A percentile compares a stretch with the other conserved stretches of the same genome.
Conservation (phyloP, 768 basidiomycete genomes). For the Suillus occidentalis region DNA sequence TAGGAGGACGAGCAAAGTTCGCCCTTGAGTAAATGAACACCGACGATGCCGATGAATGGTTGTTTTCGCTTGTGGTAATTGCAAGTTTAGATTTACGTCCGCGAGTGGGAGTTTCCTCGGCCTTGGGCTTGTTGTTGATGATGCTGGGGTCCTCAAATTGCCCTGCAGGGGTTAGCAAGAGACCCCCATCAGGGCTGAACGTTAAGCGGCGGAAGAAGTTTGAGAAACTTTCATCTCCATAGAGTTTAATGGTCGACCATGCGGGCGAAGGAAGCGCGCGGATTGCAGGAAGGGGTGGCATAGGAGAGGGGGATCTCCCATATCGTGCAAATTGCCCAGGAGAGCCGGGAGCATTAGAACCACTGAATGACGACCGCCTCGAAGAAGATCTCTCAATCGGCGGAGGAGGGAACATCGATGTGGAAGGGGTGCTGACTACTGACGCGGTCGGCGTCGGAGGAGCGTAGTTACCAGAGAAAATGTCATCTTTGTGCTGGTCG, state of each 20-base stretch:
- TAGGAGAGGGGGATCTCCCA: slow-evolving; percentile 84
- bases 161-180: slow-evolving; percentile 93
- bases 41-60: slow-evolving; percentile 47
- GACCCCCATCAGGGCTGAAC: slow-evolving; percentile 92
- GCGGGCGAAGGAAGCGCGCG: slow-evolving; percentile 61
- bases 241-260: slow-evolving; percentile 77
- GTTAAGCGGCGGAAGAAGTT: slow-evolving; percentile 94
- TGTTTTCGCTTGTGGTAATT: slow-evolving; percentile 33
- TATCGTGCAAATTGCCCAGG: slow-evolving; percentile 60
- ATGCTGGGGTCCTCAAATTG: slow-evolving; percentile 93
- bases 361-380: slow-evolving; percentile 66
- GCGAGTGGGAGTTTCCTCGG: slow-evolving; percentile 46
- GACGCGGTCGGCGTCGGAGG: slow-evolving; percentile 69
- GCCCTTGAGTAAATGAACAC: slow-evolving; percentile 97
- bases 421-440: slow-evolving; percentile 64
- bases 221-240: slow-evolving; percentile 93
- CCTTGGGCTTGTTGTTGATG: slow-evolving; percentile 28
- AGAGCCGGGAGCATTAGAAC: slow-evolving; percentile 77
- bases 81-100: slow-evolving; percentile 58
- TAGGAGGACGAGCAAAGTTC: slow-evolving; percentile 89
- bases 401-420: slow-evolving; percentile 40
- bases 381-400: slow-evolving; percentile 67
- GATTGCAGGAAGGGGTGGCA: slow-evolving; percentile 93
- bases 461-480: slow-evolving; percentile 31
- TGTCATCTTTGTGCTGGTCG: slow-evolving; percentile 52